Conservation (phyloP, 73 alveolate species). For the Tetrahymena malaccensis region DNA sequence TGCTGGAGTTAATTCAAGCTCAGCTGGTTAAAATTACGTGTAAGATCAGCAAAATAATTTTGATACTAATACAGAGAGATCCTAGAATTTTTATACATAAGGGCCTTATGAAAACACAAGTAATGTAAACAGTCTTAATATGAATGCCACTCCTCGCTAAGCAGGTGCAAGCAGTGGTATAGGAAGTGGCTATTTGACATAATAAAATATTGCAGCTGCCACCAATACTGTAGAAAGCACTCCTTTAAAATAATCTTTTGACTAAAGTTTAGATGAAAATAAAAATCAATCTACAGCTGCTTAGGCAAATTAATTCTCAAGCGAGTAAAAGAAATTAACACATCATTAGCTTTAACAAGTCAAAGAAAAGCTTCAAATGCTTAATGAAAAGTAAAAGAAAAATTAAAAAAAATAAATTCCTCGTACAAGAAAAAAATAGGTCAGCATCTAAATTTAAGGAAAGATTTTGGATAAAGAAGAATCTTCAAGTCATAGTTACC, state of each 20-base stretch:
- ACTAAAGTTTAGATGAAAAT: neutral
- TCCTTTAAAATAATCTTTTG: neutral
- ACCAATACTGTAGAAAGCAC: neutral
- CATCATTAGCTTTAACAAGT: neutral
- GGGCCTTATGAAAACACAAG: neutral
- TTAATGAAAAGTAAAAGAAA: neutral
- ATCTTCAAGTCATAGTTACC: neutral
- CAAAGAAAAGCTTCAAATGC: neutral
- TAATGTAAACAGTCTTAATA: neutral
- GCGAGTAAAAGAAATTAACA: neutral
- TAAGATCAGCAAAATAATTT: neutral
- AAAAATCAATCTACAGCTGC: neutral
- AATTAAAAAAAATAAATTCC: neutral
- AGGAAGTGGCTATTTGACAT: neutral
- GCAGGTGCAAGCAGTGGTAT: neutral
- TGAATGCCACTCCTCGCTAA: neutral
- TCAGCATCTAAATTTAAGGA: neutral
- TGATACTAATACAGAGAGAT: neutral
- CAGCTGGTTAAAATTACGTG: neutral
- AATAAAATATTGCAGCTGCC: neutral
- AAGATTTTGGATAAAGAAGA: neutral
- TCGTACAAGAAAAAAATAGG: neutral
- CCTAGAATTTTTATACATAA: neutral
- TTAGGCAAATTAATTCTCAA: neutral
- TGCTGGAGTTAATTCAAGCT: neutral